These are phyloP conservation scores for Tolypocladium endophyticum DNA, from an alignment of 2,329 filamentous ascomycete genomes.

Conservation along the genomic window DNA sequence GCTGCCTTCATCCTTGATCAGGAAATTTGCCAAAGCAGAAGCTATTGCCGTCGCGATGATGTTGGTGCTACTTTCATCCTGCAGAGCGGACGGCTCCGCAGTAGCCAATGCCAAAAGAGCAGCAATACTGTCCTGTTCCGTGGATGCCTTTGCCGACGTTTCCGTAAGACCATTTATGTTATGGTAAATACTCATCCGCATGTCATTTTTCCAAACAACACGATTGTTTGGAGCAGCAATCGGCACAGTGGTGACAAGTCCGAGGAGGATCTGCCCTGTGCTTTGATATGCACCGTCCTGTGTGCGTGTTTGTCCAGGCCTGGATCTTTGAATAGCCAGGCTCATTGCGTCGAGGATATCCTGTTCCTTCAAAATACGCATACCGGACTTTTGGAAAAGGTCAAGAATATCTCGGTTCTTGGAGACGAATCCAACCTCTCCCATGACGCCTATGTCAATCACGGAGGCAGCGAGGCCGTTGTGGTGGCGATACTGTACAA, in stretches of 20 bases:
- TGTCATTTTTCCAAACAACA: slow-evolving; percentile 7
- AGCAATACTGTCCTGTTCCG: background rate
- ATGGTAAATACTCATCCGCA: slow-evolving; percentile 6
- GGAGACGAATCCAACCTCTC: slow-evolving; percentile 25
- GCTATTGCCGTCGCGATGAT: background rate
- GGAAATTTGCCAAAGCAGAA: slow-evolving; percentile 1
- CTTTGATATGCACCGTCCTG: background rate
- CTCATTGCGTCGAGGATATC: slow-evolving; percentile 7
- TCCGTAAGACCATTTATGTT: background rate
- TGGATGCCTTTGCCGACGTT: background rate
- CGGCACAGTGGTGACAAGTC: slow-evolving; percentile 5
- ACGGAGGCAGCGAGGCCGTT: slow-evolving; percentile 23
- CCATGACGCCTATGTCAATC: slow-evolving; percentile 26
- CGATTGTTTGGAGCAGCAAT: slow-evolving; percentile 2
- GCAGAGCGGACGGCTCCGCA: background rate
- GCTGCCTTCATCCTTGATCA: slow-evolving; percentile 8
- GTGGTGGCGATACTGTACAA: slow-evolving; percentile 23
- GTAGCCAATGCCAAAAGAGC: background rate
- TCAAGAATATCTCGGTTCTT: slow-evolving; percentile 7
- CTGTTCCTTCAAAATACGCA: slow-evolving; percentile 8
- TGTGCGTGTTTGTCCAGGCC: background rate
- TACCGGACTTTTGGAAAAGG: slow-evolving; percentile 4
- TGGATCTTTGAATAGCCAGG: slow-evolving; percentile 2
- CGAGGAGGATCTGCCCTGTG: background rate
- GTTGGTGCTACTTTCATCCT: background rate